phyloP scores from a whole-genome alignment of 2,329 filamentous ascomycete species.

The Shiraia sp. region DNA sequence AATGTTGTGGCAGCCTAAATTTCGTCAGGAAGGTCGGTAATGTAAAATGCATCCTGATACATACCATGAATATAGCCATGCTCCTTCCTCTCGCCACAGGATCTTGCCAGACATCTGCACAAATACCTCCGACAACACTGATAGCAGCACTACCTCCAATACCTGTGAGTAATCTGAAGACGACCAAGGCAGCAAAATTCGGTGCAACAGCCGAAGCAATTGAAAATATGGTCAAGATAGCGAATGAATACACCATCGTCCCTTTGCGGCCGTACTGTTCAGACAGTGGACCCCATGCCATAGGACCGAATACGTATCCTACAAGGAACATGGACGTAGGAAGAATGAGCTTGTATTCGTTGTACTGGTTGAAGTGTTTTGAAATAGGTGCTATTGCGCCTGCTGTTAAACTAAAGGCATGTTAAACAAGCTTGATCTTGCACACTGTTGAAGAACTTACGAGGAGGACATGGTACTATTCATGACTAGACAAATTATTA shows the following conservation, averaged over 20 bases:
- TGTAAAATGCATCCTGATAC: not conserved
- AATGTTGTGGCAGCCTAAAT: conserved; percentile 65
- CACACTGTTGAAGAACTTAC: conserved; percentile 6
- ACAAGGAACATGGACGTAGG: conserved; percentile 57
- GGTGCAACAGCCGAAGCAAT: conserved; percentile 51
- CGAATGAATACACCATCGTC: conserved; percentile 56
- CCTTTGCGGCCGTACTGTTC: conserved; percentile 52
- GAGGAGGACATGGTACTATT: conserved; percentile 71
- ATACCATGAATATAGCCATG: conserved; percentile 39
- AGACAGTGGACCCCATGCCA: conserved; percentile 50
- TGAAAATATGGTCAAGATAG: conserved; percentile 51
- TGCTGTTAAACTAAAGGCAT: conserved; percentile 55
- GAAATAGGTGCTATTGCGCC: conserved; percentile 65
- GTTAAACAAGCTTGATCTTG: not conserved
- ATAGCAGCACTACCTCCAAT: conserved; percentile 55
- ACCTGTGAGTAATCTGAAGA: conserved; percentile 51
- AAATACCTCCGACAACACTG: conserved; percentile 62
- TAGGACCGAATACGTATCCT: conserved; percentile 52
- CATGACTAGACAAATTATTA: conserved; percentile 42
- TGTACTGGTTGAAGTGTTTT: conserved; percentile 59
- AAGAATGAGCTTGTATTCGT: conserved; percentile 49
- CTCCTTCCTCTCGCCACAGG: conserved; percentile 44
- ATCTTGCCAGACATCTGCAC: conserved; percentile 68
- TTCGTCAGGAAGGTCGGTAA: no score
- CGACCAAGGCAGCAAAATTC: conserved; percentile 48